Evolutionary conservation across 129 eudicot genomes (phyloP), one percentile per base, ranked within the genome.

Genomic region (Artemisia annua): DNA sequence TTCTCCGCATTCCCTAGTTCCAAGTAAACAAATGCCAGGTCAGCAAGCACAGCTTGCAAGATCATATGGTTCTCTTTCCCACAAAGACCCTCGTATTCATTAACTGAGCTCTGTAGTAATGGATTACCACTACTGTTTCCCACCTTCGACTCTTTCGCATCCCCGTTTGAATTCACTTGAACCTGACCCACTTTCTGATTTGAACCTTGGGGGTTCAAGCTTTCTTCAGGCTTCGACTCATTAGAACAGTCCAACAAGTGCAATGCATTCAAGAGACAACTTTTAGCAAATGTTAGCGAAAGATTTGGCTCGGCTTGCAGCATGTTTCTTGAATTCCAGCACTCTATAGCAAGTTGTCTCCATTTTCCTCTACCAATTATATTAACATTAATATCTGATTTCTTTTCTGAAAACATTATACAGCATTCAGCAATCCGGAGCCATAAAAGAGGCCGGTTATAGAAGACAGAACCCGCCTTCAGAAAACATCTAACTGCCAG

Each of bases 351-450:
- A 53, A 94, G 93, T 9, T 86, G 85, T 74, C 97, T 83, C 97
- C 97, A 94, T 81, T 86, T 90, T 15, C 98, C 98, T 70, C 81
- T 79, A 14, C 97, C 97, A 71, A 90, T 51, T 66, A 94, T 86
- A 66, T 71, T 79, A 48, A 88, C 89, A 11, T 66, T 71, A 28
- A 90, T 61, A 67, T 87, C 92, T 20, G 78, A 65, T 69, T 71
- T 70, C 85, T 87, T 84, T 59, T 84, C 91, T 28, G 80, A 72
- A 26, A 84, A 93, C 93, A 90, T 83, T 26, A 94, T 60, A 71
- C 96, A 90, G 66, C 98, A 94, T 67, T 94, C 98, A 3, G 97
- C 96, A n/a, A 90, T 76, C 20, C 98, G 76, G 63, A 94, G 87
- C 98, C 98, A 94, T 35, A 90, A 74, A 53, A 94, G 92, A 79